Evolutionary conservation across 2,329 filamentous ascomycete genomes (phyloP).

Genomic region (Fusarium algeriense): DNA sequence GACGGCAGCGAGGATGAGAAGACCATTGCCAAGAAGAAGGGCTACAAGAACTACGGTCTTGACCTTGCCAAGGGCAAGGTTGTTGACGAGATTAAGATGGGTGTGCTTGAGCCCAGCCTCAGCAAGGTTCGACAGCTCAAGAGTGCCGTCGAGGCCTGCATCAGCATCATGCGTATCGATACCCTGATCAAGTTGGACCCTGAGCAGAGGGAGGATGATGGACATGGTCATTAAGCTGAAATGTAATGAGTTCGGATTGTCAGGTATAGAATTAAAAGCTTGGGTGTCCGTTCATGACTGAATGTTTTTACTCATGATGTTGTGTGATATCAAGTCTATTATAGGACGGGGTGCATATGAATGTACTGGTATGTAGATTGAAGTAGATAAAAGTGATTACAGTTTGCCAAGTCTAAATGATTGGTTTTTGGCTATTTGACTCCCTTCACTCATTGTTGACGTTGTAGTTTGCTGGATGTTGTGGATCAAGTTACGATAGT

Average conservation of each 20-base stretch:
- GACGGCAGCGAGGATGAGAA: constrained; percentile 89
- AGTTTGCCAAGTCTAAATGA: neutral
- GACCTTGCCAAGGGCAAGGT: constrained; percentile 92
- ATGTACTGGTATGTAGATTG: neutral
- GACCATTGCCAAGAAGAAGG: constrained; percentile 90
- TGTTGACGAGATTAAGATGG: constrained; percentile 92
- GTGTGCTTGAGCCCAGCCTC: constrained; percentile 95
- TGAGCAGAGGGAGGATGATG: constrained; percentile 80
- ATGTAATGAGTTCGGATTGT: constrained; percentile 45
- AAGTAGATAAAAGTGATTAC: constrained; percentile 3
- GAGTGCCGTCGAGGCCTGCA: constrained; percentile 97
- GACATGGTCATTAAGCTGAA: constrained; percentile 78
- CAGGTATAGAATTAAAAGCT: constrained; percentile 47
- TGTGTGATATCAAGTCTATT: constrained; percentile 16
- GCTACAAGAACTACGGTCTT: constrained; percentile 98
- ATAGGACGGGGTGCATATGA: neutral
- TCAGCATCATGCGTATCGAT: constrained; percentile 99
- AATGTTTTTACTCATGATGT: constrained; percentile 14
- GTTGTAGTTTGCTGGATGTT: neutral
- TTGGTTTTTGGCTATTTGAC: neutral
- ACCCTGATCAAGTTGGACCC: constrained; percentile 98
- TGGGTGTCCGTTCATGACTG: constrained; percentile 42
- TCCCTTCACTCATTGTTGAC: no score
- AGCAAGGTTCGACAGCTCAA: constrained; percentile 99
- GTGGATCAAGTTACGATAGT: neutral